Conservation (phyloP, 257 asterid species). For the Rehmannia glutinosa region DNA sequence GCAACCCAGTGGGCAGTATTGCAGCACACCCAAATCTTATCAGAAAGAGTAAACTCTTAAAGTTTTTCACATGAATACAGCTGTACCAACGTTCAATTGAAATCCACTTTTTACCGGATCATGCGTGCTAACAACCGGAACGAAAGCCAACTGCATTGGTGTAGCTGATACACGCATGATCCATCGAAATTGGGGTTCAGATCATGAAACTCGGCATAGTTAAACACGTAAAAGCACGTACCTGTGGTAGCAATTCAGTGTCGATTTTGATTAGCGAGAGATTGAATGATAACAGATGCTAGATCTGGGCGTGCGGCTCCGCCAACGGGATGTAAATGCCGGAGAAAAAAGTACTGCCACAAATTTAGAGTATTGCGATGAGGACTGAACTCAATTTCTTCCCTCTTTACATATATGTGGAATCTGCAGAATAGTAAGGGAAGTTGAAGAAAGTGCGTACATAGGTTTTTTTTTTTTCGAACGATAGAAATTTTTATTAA, state of each 20-base stretch:
- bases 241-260: neutral
- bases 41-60: slow-evolving; percentile 9
- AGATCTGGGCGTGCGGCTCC: neutral
- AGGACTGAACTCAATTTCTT: no score
- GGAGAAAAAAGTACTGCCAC: no score
- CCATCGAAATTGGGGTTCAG: slow-evolving; percentile 13
- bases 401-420: no score
- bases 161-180: slow-evolving; percentile 15
- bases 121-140: neutral
- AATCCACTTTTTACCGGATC: slow-evolving; percentile 1
- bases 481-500: no score
- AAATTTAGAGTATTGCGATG: no score
- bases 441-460: no score
- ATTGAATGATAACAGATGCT: neutral
- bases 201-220: neutral
- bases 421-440: no score
- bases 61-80: neutral
- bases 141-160: neutral
- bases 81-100: neutral
- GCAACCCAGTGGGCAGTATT: neutral
- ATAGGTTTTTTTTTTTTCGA: no score
- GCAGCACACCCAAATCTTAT: slow-evolving; percentile 15
- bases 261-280: neutral
- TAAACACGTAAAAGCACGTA: neutral
- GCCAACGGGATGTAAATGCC: no score